These are phyloP conservation scores for Moniliella sp. DNA, from an alignment of 1,284 basidiomycete species.

Conservation along the genomic window DNA sequence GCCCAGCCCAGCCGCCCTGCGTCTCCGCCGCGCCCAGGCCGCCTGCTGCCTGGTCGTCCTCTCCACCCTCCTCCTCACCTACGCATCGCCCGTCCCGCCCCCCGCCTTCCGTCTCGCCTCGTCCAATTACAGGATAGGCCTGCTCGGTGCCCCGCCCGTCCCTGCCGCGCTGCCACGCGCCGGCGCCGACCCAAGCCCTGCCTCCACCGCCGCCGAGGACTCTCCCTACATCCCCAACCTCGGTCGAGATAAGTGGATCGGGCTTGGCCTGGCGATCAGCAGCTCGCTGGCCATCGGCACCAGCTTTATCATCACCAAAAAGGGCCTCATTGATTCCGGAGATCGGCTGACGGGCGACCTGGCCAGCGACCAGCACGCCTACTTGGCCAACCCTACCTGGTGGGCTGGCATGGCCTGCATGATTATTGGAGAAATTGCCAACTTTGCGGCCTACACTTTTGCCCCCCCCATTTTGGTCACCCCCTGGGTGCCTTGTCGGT, in stretches of 20 bases:
- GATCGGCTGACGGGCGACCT: slow-evolving; percentile 30
- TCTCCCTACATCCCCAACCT: too few relatives aligned
- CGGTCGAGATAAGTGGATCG: slow-evolving; percentile 31
- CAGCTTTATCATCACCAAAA: slow-evolving; percentile 33
- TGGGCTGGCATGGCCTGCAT: slow-evolving; percentile 81
- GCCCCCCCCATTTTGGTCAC: slow-evolving; percentile 92
- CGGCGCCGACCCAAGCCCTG: too few relatives aligned
- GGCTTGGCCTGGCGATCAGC: slow-evolving; percentile 28
- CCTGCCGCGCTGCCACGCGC: too few relatives aligned
- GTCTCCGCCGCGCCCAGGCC: too few relatives aligned
- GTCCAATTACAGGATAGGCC: too few relatives aligned
- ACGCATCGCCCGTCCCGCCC: too few relatives aligned
- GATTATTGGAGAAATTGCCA: slow-evolving; percentile 45
- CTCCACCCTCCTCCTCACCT: too few relatives aligned
- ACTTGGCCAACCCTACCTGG: slow-evolving; percentile 83
- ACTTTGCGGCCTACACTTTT: slow-evolving; percentile 95
- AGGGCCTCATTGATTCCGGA: slow-evolving; percentile 29
- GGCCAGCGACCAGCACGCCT: slow-evolving; percentile 36
- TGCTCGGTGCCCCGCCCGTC: too few relatives aligned
- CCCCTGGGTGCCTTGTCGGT: slow-evolving; percentile 83
- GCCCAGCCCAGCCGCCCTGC: too few relatives aligned
- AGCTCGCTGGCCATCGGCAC: slow-evolving; percentile 29
- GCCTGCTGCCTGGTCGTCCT: too few relatives aligned
- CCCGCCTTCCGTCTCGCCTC: too few relatives aligned
- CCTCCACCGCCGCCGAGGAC: too few relatives aligned